Base-by-base conservation (phyloP, 768 basidiomycete genomes). In the Solioccasus polychromus region DNA sequence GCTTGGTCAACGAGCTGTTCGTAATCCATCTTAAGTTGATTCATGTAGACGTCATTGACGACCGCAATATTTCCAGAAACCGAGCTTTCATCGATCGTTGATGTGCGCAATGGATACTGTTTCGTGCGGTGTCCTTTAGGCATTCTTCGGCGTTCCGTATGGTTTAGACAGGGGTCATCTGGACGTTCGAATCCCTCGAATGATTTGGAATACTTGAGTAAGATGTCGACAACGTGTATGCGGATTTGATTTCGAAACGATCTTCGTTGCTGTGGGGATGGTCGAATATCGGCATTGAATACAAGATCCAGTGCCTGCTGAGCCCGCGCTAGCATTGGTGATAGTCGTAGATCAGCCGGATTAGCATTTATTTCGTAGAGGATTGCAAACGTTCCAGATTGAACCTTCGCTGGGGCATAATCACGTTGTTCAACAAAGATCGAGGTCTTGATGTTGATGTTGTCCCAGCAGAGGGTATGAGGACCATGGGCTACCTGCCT, bases 401-500 rank as follows among this genome's bases (percentile, higher is more conserved):
- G 28, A 28, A 28, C 28, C 28, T 28, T 28, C 8, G 28, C 28
- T 12, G 12, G 28, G 7, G 28, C 28, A 7, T 7, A 28, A 28
- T 28, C 28, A 7, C 34, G 19, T 18, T 70, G 66, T 42, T 70
- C 64, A 20, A 68, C 55, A 36, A 54, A 58, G 23, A 62, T 68
- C 1, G 68, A 68, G 1, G 54, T 58, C 2, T 52, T 57, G 17
- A 66, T 38, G 36, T 68, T 63, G 34, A 66, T 52, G 50, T 70
- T 70, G 35, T 58, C 57, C 39, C 52, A 55, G 24, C 45, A 37
- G 12, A 51, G 15, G 8, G 39, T 19, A 26, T 55, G 48, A 0
- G 28, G 44, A 9, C 35, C 31, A 18, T 19, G 2, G 28, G 26
- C 23, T 2, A 53, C 17, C 8, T 9, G 15, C 8, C 5, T 19